Percentiles rank a stretch among this genome's conserved stretches.
Evolutionary conservation across 805 yeast genomes (phyloP).

Genomic region (Kodamaea kakaduensis): DNA sequence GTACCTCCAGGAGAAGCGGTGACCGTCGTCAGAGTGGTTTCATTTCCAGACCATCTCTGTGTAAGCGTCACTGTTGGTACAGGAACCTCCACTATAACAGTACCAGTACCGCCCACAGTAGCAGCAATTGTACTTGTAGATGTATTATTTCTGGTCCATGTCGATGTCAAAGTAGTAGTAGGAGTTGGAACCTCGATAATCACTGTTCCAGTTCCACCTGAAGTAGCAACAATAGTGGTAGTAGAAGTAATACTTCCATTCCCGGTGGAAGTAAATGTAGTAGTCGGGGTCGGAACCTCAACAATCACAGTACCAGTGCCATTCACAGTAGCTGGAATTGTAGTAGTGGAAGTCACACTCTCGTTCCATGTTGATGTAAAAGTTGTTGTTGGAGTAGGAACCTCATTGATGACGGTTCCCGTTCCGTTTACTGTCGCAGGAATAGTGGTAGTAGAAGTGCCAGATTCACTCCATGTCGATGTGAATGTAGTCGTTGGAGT

Average conservation of each 20-base stretch:
- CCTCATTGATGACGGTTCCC: constrained; percentile 12
- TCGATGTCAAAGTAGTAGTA: constrained; percentile 9
- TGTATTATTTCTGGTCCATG: constrained; percentile 9
- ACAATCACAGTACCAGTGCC: constrained; percentile 22
- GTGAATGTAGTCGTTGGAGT: constrained; percentile 13
- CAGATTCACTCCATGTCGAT: constrained; percentile 1
- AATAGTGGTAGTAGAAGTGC: constrained; percentile 4
- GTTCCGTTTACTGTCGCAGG: constrained; percentile 3
- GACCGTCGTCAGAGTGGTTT: constrained; percentile 3
- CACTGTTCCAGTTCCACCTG: constrained; percentile 13
- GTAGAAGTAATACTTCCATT: constrained; percentile 9
- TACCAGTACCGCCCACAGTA: not conserved
- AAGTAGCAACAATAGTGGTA: constrained; percentile 7
- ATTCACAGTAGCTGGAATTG: constrained; percentile 5
- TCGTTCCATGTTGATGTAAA: constrained; percentile 1
- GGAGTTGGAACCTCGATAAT: constrained; percentile 13
- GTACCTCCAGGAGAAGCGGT: constrained; percentile 10
- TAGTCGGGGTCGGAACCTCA: constrained; percentile 16
- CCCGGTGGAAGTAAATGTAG: constrained; percentile 12
- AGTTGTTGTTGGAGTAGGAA: constrained; percentile 13
- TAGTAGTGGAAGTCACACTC: not conserved
- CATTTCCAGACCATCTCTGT: constrained; percentile 7
- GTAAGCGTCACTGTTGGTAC: constrained; percentile 2
- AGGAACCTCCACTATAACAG: constrained; percentile 10
- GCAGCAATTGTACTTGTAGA: constrained; percentile 3